phyloP scores from a whole-genome alignment of 1,284 basidiomycete genomes.

The Ganoderma sinense region DNA sequence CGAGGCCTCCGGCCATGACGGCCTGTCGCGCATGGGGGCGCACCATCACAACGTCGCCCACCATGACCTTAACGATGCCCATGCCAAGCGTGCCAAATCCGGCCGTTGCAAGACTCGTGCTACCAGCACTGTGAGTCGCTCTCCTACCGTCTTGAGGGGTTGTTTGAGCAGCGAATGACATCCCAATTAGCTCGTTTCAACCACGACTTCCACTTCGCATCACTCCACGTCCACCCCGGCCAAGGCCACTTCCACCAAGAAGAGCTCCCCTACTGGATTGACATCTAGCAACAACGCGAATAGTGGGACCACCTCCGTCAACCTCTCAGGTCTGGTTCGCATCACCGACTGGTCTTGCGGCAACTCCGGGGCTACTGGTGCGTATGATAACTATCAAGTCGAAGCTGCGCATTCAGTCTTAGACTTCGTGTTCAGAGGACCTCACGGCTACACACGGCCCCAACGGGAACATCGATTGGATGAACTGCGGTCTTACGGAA shows the following conservation, averaged over 20 bases:
- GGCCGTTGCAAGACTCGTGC: conserved; percentile 28
- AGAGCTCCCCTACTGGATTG: conserved; percentile 3
- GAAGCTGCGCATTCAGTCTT: conserved; percentile 1
- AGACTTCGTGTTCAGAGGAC: conserved; percentile 45
- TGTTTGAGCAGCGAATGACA: neutral
- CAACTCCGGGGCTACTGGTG: conserved; percentile 21
- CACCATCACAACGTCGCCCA: conserved; percentile 35
- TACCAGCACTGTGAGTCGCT: conserved; percentile 17
- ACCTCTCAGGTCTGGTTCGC: conserved; percentile 18
- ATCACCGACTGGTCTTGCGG: conserved; percentile 26
- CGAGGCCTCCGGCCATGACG: conserved; percentile 46
- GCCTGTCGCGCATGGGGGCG: conserved; percentile 44
- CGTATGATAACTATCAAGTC: neutral
- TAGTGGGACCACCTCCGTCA: conserved; percentile 1
- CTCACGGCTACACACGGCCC: conserved; percentile 63
- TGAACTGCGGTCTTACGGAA: conserved; percentile 78
- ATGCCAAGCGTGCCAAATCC: conserved; percentile 13
- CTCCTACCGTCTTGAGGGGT: neutral
- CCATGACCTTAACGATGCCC: conserved; percentile 8
- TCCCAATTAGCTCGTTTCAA: conserved; percentile 13
- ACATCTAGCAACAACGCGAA: conserved; percentile 10
- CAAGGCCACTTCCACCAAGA: conserved; percentile 17
- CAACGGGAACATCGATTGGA: conserved; percentile 78
- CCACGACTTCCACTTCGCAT: conserved; percentile 6
- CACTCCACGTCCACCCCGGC: conserved; percentile 13